Conservation (phyloP, 2,329 filamentous ascomycete species). For the Geoglossum cookeanum region DNA sequence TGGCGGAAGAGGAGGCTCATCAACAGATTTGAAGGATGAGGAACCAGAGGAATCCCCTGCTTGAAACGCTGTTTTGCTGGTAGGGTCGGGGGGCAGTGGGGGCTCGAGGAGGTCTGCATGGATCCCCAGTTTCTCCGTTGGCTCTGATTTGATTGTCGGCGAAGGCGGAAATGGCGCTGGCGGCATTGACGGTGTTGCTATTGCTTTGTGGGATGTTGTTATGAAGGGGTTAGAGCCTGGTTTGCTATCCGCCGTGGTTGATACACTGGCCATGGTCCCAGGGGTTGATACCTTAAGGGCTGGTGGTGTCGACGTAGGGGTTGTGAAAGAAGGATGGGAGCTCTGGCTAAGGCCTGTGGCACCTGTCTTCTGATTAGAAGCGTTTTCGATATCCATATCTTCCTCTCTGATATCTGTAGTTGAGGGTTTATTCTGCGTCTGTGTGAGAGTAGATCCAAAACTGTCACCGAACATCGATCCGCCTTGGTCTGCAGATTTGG, state of each 20-base stretch:
- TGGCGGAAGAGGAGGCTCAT: conserved; percentile 22
- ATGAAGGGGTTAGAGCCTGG: neutral
- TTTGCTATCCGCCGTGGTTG: neutral
- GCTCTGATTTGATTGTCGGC: conserved; percentile 3
- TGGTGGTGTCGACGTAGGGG: neutral
- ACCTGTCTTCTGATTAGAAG: conserved; percentile 11
- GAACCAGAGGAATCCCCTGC: conserved; percentile 4
- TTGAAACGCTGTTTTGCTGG: conserved; percentile 4
- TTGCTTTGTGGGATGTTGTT: neutral
- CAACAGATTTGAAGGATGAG: neutral
- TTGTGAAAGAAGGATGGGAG: neutral
- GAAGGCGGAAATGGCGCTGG: neutral
- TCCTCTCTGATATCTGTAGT: conserved; percentile 27
- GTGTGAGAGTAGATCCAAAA: conserved; percentile 40
- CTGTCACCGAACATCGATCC: conserved; percentile 40
- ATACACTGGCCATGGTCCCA: neutral
- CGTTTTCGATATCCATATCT: conserved; percentile 29
- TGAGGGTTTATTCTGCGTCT: conserved; percentile 22
- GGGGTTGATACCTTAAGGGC: neutral
- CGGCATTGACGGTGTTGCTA: neutral
- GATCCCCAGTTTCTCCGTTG: neutral
- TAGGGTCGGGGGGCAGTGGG: conserved; percentile 4
- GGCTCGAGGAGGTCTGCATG: neutral
- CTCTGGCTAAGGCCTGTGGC: neutral
- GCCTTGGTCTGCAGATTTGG: conserved; percentile 26